Evolutionary conservation across 768 basidiomycete species (phyloP).

Genomic region (Boletus barrowsii): DNA sequence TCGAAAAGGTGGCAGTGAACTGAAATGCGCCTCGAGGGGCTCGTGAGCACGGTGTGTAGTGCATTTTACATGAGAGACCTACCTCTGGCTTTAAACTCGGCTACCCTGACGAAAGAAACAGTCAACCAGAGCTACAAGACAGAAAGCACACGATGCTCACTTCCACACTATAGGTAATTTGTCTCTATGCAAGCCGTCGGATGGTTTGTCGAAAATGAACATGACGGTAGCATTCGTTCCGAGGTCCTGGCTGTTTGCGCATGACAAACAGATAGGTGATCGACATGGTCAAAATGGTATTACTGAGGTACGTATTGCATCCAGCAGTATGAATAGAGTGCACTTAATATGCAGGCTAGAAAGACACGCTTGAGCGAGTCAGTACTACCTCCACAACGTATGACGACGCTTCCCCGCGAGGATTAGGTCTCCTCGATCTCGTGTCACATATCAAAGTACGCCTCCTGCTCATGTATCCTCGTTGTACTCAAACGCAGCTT

Average conservation of each 20-base stretch:
- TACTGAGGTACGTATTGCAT: conserved; percentile 51
- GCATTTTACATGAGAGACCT: neutral
- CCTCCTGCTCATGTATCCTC: neutral
- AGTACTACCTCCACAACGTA: conserved; percentile 79
- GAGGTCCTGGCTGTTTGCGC: neutral
- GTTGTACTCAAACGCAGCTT: neutral
- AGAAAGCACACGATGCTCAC: neutral
- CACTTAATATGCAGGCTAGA: conserved; percentile 40
- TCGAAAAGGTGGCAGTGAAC: neutral
- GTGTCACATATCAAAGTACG: conserved; percentile 24
- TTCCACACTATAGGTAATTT: neutral
- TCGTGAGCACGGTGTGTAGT: neutral
- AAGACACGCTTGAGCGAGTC: conserved; percentile 87
- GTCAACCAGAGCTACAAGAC: neutral
- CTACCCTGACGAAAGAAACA: neutral
- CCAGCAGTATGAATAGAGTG: neutral
- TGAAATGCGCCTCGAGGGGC: neutral
- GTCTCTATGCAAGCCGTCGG: neutral
- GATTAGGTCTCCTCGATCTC: conserved; percentile 69
- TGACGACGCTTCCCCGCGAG: conserved; percentile 78
- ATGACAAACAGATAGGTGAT: too few relatives aligned
- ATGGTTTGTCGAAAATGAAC: neutral
- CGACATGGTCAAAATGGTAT: conserved; percentile 46
- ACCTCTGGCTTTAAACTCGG: neutral
- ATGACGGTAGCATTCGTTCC: neutral